Base-by-base conservation (phyloP, 257 asterid species). In the Nicotiana sylvestris region DNA sequence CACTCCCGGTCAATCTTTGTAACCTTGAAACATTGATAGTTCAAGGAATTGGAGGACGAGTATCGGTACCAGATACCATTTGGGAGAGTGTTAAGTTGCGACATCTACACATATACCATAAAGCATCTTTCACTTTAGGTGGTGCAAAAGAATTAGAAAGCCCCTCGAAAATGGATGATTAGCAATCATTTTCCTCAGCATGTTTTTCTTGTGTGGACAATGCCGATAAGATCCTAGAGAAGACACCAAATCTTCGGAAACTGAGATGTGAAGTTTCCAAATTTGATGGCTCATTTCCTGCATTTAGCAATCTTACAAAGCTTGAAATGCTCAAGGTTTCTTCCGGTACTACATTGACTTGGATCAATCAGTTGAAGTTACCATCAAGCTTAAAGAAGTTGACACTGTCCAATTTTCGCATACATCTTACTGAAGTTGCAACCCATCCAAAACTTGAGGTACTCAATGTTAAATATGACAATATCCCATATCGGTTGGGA, bases 11-110 rank as follows among this genome's bases (percentile, higher is more conserved):
- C 81, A 61, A 80, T 39, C 78, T 84, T 16, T 6, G 68, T 61
- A 70, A 70, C 53, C 53, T 84, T 21, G 81, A 84, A 69, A 84
- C 84, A 0, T 61, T 84, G 0, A 15, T 84, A 43, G 67, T 80
- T 15, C 67, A 68, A 2, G 76, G 83, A 80, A 0, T 80, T 61
- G 2, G 55, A 5, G 83, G 66, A 3, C 43, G 4, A n/a, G 81
- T 80, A 4, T 2, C 67, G 0, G 4, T 80, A 32, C 62, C 86
- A 6, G 6, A 43, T 32, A 29, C 51, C 0, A 10, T 84, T 5
- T 84, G 84, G 83, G 1, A 18, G 0, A 60, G 43, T 58, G 37
- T 5, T n/a, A 68, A 61, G 4, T 68, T 83, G 33, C 17, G 83
- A n/a, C 81, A 78, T 78, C 32, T 83, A 0, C 77, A 69, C 32